Percentiles rank a stretch among this genome's conserved stretches.
Evolutionary conservation across 768 basidiomycete species (phyloP).

Genomic region (Melanogaster broomeanus): DNA sequence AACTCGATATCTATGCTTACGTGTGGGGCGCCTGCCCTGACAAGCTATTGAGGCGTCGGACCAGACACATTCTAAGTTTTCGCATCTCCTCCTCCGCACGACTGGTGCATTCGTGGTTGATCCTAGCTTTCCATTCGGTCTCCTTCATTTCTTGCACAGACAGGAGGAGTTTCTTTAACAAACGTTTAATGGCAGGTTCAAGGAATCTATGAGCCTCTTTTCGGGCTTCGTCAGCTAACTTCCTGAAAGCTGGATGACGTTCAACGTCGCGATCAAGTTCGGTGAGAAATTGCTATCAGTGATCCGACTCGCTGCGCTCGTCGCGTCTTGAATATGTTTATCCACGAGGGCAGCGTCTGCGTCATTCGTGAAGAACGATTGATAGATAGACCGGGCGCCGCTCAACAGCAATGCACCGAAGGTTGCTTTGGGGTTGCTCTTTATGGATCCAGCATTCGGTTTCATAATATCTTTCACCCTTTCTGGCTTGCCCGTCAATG

Average conservation of each 20-base stretch:
- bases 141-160: constrained; percentile 11
- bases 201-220: not conserved
- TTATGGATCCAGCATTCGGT: not conserved
- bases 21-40: constrained; percentile 2
- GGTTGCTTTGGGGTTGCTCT: not conserved
- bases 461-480: not conserved
- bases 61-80: constrained; percentile 15
- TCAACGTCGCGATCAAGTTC: constrained; percentile 4
- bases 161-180: constrained; percentile 8
- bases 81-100: constrained; percentile 7
- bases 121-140: not conserved
- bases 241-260: not conserved
- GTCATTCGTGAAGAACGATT: not conserved
- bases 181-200: not conserved
- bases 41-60: constrained; percentile 15
- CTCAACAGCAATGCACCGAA: not conserved
- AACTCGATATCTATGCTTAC: constrained; percentile 6
- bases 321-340: constrained; percentile 3
- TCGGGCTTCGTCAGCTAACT: not conserved
- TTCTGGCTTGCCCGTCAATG: constrained; percentile 1
- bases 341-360: not conserved
- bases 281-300: constrained; percentile 18
- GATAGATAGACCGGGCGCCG: not conserved
- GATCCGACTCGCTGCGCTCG: not conserved
- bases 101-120: not conserved